Evolutionary conservation across 2,329 filamentous ascomycete genomes (phyloP).

Genomic region (Biscogniauxia marginata): DNA sequence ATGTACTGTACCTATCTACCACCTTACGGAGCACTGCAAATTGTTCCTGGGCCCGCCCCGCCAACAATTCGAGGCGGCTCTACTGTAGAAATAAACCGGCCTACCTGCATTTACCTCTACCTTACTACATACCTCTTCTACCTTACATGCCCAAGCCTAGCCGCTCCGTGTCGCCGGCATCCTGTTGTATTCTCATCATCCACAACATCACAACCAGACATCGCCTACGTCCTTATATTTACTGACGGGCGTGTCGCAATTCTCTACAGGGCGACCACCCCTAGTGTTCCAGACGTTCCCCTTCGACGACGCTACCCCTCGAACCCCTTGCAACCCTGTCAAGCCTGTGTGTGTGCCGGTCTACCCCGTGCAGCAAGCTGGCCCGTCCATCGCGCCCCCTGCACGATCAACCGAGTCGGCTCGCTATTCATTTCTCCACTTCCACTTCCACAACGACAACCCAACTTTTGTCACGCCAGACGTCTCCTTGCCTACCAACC

Average conservation of each 20-base stretch:
- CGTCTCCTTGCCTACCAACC: conserved; percentile 5
- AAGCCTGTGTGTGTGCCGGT: not conserved
- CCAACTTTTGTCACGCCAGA: conserved; percentile 12
- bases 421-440: conserved; percentile 25
- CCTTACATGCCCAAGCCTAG: not conserved
- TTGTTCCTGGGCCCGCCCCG: not conserved
- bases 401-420: conserved; percentile 16
- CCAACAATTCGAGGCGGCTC: not conserved
- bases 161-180: not conserved
- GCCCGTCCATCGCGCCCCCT: conserved; percentile 8
- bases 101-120: not conserved
- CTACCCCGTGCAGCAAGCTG: not conserved
- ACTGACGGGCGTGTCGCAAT: not conserved
- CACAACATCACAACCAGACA: not conserved
- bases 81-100: not conserved
- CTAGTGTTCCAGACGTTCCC: not conserved
- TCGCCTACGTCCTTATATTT: not conserved
- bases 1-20: not conserved
- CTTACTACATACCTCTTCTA: not conserved
- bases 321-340: not conserved
- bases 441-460: conserved; percentile 30
- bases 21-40: not conserved
- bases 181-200: not conserved
- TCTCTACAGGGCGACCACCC: not conserved
- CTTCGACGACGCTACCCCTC: not conserved